A percentile compares a stretch with the other conserved stretches of the same genome.
These are phyloP conservation scores for Venustampulla echinocandica DNA, from an alignment of 495 filamentous ascomycete genomes.

Conservation along the genomic window DNA sequence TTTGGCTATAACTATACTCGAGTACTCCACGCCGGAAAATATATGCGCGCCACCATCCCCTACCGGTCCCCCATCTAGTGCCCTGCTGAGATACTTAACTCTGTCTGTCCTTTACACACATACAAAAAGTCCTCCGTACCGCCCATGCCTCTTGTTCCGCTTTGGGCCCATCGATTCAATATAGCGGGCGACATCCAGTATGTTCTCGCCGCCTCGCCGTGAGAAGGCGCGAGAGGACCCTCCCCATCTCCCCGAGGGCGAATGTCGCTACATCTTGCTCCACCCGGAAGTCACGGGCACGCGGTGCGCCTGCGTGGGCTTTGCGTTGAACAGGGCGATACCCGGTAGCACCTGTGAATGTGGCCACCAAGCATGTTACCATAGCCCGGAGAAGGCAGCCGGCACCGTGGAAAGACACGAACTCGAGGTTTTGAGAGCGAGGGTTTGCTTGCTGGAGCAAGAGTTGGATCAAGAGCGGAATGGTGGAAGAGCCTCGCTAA, in stretches of 20 bases:
- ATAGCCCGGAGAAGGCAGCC: constrained; percentile 33
- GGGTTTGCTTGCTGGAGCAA: constrained; percentile 38
- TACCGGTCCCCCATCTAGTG: too few relatives aligned
- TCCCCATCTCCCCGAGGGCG: constrained; percentile 40
- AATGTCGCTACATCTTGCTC: constrained; percentile 47
- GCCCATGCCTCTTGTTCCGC: too few relatives aligned
- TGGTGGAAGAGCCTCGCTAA: constrained; percentile 28
- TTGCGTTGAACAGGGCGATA: constrained; percentile 40
- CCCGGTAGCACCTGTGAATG: constrained; percentile 45
- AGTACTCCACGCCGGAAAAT: too few relatives aligned
- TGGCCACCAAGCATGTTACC: constrained; percentile 47
- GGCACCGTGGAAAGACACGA: constrained; percentile 28
- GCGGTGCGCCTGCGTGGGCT: constrained; percentile 46
- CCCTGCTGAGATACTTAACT: too few relatives aligned
- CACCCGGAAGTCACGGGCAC: constrained; percentile 45
- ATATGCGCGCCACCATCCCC: too few relatives aligned
- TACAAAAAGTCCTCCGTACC: too few relatives aligned
- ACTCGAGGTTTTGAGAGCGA: constrained; percentile 37
- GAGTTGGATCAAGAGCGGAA: constrained; percentile 35
- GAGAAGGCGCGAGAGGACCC: constrained; percentile 20
- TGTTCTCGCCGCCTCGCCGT: constrained; percentile 23
- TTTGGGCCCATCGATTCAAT: constrained; percentile 20
- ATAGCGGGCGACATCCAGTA: constrained; percentile 13
- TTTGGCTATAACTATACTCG: too few relatives aligned
- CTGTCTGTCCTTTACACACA: too few relatives aligned